Evolutionary conservation across 1,284 basidiomycete genomes (phyloP), one percentile per base, ranked within the genome.

Genomic region (Anthracocystis panici-leucophaei): DNA sequence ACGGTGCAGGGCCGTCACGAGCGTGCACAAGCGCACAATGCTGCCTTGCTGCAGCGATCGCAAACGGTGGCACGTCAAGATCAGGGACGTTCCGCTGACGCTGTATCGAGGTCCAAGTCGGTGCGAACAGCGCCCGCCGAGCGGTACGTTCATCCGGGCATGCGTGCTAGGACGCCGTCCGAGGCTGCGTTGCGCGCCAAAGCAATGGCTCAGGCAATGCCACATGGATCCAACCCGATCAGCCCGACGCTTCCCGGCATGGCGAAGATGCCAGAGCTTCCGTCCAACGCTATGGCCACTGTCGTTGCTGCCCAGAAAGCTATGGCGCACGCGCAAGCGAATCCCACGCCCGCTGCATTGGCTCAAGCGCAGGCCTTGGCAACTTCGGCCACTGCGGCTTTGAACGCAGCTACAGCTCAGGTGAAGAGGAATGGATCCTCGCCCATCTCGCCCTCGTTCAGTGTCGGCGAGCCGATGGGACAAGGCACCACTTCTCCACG

Each of bases 361-460:
- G 75, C 75, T 21, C 75, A 77, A 31, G 75, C 75, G 18, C 67
- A 77, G 41, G 66, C 71, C 4, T 35, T 74, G 42, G 71, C 75
- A 8, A 58, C 71, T 2, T 58, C 71, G 10, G 71, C 71, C n/a
- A 70, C 67, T 3, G 71, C 64, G 18, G 70, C 70, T 25, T 57
- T 74, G 45, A 64, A 70, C 14, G 62, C 65, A 41, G 65, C 71
- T n/a, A 61, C 66, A 29, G 62, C 62, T n/a, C 58, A 69, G 9
- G 66, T 69, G 27, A 59, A 62, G 63, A 53, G 62, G 29, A 31
- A 20, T 16, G 51, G 55, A 10, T 45, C 65, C 6, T 68, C 65
- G 41, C 63, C 66, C n/a, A 56, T 67, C 45, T 57, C 66, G 38
- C 54, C 70, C 25, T 31, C 52, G 6, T 67, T 73, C 54, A 57